Evolutionary conservation across 2,329 filamentous ascomycete species (phyloP).

Genomic region (Colletotrichum camelliae): DNA sequence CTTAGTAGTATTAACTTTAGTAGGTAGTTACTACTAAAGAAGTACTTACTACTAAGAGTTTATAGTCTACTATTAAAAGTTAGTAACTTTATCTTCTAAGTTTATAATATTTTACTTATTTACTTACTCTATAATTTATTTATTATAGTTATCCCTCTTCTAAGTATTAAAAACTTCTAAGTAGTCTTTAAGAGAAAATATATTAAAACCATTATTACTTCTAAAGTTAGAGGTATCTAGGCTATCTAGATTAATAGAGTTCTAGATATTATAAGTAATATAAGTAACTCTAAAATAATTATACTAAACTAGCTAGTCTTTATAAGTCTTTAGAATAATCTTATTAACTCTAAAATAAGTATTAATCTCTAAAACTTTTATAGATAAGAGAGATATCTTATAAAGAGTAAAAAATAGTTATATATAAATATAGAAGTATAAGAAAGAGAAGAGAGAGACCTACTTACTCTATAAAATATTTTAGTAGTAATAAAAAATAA

Average conservation of each 20-base stretch:
- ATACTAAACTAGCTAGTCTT: neutral
- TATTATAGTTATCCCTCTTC: too few relatives aligned
- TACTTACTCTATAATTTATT: too few relatives aligned
- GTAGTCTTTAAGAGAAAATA: neutral
- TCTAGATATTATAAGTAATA: neutral
- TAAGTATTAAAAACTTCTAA: too few relatives aligned
- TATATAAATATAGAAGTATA: neutral
- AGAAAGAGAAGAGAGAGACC: neutral
- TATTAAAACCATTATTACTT: neutral
- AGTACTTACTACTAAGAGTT: too few relatives aligned
- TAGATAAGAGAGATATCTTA: neutral
- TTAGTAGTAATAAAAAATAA: neutral
- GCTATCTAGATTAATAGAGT: rapidly evolving
- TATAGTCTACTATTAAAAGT: too few relatives aligned
- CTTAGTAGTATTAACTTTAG: too few relatives aligned
- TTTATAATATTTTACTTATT: too few relatives aligned
- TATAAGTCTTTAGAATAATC: too few relatives aligned
- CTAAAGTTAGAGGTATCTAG: neutral
- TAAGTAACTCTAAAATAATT: neutral
- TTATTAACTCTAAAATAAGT: too few relatives aligned
- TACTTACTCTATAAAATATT: neutral
- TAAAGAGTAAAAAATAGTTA: neutral
- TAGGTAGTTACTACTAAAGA: too few relatives aligned
- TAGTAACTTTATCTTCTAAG: too few relatives aligned
- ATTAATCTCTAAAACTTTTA: too few relatives aligned